These are phyloP conservation scores for Anthostomella pinea DNA, from an alignment of 2,329 filamentous ascomycete species.

Conservation along the genomic window DNA sequence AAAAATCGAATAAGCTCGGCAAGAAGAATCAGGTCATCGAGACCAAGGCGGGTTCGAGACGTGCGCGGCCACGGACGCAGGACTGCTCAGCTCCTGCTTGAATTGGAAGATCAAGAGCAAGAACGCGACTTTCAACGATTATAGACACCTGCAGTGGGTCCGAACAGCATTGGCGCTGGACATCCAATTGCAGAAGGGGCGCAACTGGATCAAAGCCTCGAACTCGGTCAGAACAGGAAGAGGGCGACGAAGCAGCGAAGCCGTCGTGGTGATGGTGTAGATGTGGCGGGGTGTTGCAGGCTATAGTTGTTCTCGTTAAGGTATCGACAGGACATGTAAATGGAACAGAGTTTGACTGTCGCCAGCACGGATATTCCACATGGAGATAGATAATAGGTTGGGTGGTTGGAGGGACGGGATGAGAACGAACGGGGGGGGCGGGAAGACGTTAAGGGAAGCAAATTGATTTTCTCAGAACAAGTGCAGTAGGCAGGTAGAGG, in stretches of 20 bases:
- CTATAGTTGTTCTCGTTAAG: too few relatives aligned
- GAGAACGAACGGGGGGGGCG: slow-evolving; percentile 1
- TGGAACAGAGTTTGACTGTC: background rate
- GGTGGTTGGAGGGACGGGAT: slow-evolving; percentile 1
- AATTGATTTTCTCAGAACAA: too few relatives aligned
- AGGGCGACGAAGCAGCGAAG: too few relatives aligned
- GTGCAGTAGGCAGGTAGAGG: background rate
- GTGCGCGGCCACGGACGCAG: background rate
- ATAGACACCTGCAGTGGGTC: slow-evolving; percentile 19
- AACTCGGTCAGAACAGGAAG: too few relatives aligned
- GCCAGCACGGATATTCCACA: background rate
- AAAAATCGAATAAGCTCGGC: background rate
- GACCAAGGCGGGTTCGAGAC: slow-evolving; percentile 5
- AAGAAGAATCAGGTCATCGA: slow-evolving; percentile 1
- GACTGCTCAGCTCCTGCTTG: slow-evolving; percentile 1
- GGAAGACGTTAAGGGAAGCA: background rate
- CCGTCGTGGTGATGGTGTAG: too few relatives aligned
- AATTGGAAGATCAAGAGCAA: slow-evolving; percentile 6
- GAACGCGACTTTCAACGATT: slow-evolving; percentile 12
- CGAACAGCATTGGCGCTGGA: slow-evolving; percentile 22
- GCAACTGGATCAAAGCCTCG: slow-evolving; percentile 23
- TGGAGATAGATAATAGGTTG: background rate
- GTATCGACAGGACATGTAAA: slow-evolving; percentile 2
- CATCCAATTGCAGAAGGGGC: slow-evolving; percentile 27
- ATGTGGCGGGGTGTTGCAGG: too few relatives aligned